Percentiles rank a stretch among this genome's conserved stretches.
Evolutionary conservation across 1,284 basidiomycete species (phyloP).

Genomic region (Tilletia setariae): DNA sequence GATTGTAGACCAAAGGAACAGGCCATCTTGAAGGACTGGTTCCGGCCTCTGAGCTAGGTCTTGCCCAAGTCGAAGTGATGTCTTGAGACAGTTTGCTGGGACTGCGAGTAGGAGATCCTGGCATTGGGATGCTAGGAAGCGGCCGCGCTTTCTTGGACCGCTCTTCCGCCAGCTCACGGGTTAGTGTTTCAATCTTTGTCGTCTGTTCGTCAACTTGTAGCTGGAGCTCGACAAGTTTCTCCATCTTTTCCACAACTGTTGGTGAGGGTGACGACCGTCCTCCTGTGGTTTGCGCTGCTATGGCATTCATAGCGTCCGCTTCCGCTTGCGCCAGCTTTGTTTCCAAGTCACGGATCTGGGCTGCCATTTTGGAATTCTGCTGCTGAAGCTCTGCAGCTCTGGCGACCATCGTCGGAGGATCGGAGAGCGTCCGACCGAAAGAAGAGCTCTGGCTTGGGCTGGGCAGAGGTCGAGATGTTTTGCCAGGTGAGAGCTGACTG

Average conservation of each 20-base stretch:
- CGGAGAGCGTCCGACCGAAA: constrained; percentile 19
- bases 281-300: constrained; percentile 6
- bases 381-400: constrained; percentile 10
- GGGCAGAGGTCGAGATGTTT: constrained; percentile 24
- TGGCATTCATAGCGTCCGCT: constrained; percentile 16
- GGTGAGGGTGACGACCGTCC: constrained; percentile 23
- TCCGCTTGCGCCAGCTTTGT: constrained; percentile 24
- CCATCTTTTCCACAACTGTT: constrained; percentile 23
- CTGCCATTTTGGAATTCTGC: background rate
- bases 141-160: constrained; percentile 21
- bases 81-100: constrained; percentile 22
- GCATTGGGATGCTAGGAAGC: constrained; percentile 18
- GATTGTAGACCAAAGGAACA: constrained; percentile 9
- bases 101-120: constrained; percentile 22
- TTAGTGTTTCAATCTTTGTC: background rate
- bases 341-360: constrained; percentile 23
- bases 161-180: constrained; percentile 23
- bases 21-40: constrained; percentile 20
- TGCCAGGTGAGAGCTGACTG: constrained; percentile 14
- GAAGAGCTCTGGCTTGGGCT: constrained; percentile 18
- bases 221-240: constrained; percentile 23
- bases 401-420: constrained; percentile 1
- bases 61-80: constrained; percentile 19
- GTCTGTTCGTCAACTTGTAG: constrained; percentile 14
- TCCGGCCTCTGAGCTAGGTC: background rate